phyloP scores from a whole-genome alignment of 495 filamentous ascomycete species.

The Venustampulla echinocandica region DNA sequence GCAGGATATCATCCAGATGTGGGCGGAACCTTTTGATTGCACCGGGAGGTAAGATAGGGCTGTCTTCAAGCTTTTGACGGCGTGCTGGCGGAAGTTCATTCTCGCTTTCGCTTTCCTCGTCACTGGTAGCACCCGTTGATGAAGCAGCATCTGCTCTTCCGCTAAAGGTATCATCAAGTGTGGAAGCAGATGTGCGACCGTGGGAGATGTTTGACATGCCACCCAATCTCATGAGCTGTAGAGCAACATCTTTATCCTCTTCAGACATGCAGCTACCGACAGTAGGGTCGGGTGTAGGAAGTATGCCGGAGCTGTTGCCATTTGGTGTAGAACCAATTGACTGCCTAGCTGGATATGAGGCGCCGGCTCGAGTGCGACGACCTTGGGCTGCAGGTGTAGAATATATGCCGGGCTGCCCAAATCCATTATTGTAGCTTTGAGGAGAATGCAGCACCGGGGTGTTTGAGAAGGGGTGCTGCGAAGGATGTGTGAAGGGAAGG shows the following conservation, averaged over 20 bases:
- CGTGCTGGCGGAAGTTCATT: constrained; percentile 55
- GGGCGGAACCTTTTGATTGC: constrained; percentile 42
- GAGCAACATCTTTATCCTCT: constrained; percentile 95
- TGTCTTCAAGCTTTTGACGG: constrained; percentile 52
- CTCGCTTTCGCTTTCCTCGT: constrained; percentile 69
- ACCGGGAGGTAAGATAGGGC: constrained; percentile 43
- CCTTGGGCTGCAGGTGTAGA: constrained; percentile 50
- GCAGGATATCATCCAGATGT: constrained; percentile 53
- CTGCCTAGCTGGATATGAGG: constrained; percentile 36
- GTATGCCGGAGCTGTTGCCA: constrained; percentile 44
- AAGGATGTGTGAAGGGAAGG: constrained; percentile 62
- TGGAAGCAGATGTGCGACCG: constrained; percentile 86
- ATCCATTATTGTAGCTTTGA: constrained; percentile 56
- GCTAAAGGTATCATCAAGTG: constrained; percentile 84
- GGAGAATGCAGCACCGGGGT: constrained; percentile 68
- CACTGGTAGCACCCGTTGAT: constrained; percentile 72
- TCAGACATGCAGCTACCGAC: constrained; percentile 92
- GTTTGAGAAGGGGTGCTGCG: constrained; percentile 66
- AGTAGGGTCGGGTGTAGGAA: constrained; percentile 91
- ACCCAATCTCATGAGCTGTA: constrained; percentile 92
- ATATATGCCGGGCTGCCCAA: constrained; percentile 36
- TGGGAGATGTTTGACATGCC: constrained; percentile 83
- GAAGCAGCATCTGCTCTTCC: constrained; percentile 79
- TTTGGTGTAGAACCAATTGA: constrained; percentile 29
- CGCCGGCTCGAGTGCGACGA: constrained; percentile 59